Conservation (phyloP, 345 rosid species). For the Salix dunnii region DNA sequence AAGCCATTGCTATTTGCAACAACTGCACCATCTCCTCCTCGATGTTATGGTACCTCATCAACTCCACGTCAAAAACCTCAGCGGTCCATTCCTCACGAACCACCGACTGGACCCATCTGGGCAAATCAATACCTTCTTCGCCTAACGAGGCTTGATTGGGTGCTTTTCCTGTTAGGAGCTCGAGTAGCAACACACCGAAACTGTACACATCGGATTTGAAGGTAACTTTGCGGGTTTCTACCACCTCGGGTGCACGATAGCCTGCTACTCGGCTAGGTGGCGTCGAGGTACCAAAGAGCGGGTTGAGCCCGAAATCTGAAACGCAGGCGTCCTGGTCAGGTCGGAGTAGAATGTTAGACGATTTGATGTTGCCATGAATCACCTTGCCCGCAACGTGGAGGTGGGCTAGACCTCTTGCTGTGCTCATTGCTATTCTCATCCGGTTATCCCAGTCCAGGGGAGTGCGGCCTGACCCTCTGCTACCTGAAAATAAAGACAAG, state of each 20-base stretch:
- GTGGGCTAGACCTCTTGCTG: constrained; percentile 72
- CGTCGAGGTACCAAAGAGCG: constrained; percentile 52
- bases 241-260: constrained; percentile 87
- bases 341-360: constrained; percentile 80
- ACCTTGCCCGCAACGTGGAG: constrained; percentile 67
- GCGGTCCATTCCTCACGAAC: constrained; percentile 99
- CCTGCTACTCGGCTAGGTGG: constrained; percentile 79
- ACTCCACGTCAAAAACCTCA: constrained; percentile 88
- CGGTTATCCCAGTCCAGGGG: constrained; percentile 93
- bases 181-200: constrained; percentile 82
- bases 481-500: constrained; percentile 42
- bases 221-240: constrained; percentile 69
- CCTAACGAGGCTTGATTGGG: constrained; percentile 95
- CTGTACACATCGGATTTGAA: constrained; percentile 93
- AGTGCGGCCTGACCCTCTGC: constrained; percentile 86
- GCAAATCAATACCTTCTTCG: constrained; percentile 93
- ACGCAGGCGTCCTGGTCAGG: constrained; percentile 61
- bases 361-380: constrained; percentile 87
- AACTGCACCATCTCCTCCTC: constrained; percentile 99
- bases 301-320: constrained; percentile 85
- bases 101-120: constrained; percentile 96
- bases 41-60: constrained; percentile 83
- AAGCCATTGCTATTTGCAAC: constrained; percentile 89
- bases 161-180: constrained; percentile 82
- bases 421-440: constrained; percentile 63